phyloP scores from a whole-genome alignment of 129 eudicot genomes.

The Saposhnikovia divaricata region DNA sequence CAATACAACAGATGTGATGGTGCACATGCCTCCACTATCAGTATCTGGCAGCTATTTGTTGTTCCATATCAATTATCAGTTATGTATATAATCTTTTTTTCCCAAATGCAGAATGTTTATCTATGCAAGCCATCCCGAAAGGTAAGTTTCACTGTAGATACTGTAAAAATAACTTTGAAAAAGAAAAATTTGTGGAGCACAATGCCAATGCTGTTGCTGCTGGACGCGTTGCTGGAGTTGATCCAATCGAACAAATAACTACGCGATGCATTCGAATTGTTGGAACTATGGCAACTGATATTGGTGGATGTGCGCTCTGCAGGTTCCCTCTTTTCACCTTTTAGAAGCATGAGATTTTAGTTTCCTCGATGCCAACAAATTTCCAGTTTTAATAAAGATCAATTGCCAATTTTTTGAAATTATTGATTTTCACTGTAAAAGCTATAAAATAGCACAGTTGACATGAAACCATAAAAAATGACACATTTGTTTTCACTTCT shows the following conservation, averaged over 20 bases:
- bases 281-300: conserved; percentile 34
- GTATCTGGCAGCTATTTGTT: too few species aligned
- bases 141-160: conserved; percentile 74
- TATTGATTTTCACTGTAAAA: neutral
- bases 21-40: too few species aligned
- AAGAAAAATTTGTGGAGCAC: conserved; percentile 52
- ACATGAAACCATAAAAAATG: neutral
- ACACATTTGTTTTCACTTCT: neutral
- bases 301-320: conserved; percentile 65
- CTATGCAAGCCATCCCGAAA: conserved; percentile 39
- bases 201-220: conserved; percentile 78
- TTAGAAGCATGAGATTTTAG: neutral
- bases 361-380: neutral
- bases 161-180: conserved; percentile 48
- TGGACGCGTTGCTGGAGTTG: conserved; percentile 61
- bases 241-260: conserved; percentile 52
- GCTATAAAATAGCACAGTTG: neutral
- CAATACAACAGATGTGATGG: too few species aligned
- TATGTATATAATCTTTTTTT: conserved; percentile 1
- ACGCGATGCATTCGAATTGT: conserved; percentile 70
- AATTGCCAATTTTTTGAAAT: neutral
- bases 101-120: conserved; percentile 58
- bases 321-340: conserved; percentile 26
- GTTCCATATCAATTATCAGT: neutral
- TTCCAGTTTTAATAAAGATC: neutral